phyloP scores from a whole-genome alignment of 352 stramenopile species.

The Phytophthora foliorum region DNA sequence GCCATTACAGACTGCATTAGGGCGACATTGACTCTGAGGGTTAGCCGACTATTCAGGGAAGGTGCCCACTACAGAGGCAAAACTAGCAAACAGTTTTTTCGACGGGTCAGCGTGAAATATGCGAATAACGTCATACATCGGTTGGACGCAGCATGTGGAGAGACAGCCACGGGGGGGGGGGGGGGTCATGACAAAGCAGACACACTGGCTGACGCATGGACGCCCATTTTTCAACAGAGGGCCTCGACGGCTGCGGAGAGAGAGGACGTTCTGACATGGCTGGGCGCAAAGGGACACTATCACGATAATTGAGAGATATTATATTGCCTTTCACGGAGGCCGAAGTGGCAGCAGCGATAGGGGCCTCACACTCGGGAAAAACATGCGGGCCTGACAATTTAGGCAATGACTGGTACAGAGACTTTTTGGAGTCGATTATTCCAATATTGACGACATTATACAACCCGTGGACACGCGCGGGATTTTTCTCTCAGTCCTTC shows the following conservation, averaged over 20 bases:
- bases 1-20: neutral
- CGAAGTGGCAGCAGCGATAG: slow-evolving; percentile 6
- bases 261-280: neutral
- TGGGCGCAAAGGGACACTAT: neutral
- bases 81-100: slow-evolving; percentile 1
- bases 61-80: neutral
- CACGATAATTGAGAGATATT: neutral
- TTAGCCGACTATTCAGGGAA: too few species aligned
- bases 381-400: neutral
- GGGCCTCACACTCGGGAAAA: neutral
- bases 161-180: too few species aligned
- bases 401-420: neutral
- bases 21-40: too few species aligned
- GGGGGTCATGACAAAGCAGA: slow-evolving; percentile 2
- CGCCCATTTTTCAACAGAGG: slow-evolving; percentile 1
- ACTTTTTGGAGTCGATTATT: neutral
- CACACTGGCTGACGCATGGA: slow-evolving; percentile 2
- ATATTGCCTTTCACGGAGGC: neutral
- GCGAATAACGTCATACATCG: neutral
- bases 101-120: neutral
- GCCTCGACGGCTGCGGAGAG: neutral
- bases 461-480: neutral
- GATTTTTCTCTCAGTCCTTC: neutral
- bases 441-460: neutral
- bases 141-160: neutral